These are phyloP conservation scores for Cephalotrichum gorgonifer DNA, from an alignment of 2,329 filamentous ascomycete genomes.

Conservation along the genomic window DNA sequence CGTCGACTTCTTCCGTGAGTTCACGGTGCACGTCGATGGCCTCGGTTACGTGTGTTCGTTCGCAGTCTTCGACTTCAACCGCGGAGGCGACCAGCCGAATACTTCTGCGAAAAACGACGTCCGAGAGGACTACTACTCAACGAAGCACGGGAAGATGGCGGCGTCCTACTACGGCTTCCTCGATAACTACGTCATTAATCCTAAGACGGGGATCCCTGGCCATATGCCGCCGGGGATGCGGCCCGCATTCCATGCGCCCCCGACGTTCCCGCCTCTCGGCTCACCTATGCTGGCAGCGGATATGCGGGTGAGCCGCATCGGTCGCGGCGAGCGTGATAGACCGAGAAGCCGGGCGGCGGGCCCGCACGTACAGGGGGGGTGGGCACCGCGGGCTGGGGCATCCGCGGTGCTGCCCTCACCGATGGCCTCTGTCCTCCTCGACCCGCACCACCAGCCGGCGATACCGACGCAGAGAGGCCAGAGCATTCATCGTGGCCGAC, in stretches of 20 bases:
- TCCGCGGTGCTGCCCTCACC: constrained; percentile 46
- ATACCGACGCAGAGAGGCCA: constrained; percentile 32
- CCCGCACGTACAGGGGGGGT: neutral
- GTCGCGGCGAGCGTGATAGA: constrained; percentile 13
- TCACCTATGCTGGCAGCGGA: constrained; percentile 49
- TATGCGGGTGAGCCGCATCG: neutral
- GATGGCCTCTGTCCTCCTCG: constrained; percentile 63
- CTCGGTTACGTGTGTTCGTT: constrained; percentile 95
- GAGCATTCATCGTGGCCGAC: constrained; percentile 35
- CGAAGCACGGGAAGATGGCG: constrained; percentile 97
- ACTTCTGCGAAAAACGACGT: constrained; percentile 45
- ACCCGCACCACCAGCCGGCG: constrained; percentile 64
- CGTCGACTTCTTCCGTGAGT: constrained; percentile 96
- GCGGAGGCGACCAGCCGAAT: constrained; percentile 45
- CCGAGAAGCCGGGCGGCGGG: constrained; percentile 10
- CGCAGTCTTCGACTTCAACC: constrained; percentile 94
- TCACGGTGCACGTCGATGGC: constrained; percentile 93
- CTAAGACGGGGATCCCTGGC: constrained; percentile 54
- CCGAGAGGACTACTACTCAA: constrained; percentile 85
- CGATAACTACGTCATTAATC: constrained; percentile 77
- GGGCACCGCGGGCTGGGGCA: constrained; percentile 33
- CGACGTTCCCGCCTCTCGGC: constrained; percentile 61
- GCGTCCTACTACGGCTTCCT: constrained; percentile 92
- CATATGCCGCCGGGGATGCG: constrained; percentile 44
- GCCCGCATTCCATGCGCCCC: constrained; percentile 61